Evolutionary conservation across 208 protist genomes (phyloP), one percentile per base, ranked within the genome.

Genomic region (Leishmania turanica): DNA sequence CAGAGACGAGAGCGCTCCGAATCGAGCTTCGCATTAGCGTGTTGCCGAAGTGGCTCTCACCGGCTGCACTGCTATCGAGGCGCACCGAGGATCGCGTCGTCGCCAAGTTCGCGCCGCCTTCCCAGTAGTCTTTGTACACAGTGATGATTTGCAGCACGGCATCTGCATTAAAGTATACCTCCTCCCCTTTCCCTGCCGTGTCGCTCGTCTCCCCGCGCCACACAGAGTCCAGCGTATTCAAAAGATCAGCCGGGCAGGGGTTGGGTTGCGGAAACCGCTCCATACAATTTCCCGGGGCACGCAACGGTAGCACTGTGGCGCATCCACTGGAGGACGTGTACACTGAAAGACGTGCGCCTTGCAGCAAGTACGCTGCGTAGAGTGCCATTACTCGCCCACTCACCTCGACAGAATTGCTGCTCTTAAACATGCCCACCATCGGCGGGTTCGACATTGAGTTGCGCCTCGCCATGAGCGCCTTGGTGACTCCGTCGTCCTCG

Each of bases 161-260:
- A 83, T 95, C 91, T 37, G 82, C 81, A 37, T 78, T 92, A 78
- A 95, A 91, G 51, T 84, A 86, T n/a, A 92, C 85, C 58, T 83
- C 78, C 45, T 75, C 51, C 9, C 81, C 87, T 19, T 69, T 79
- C 53, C 74, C 77, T 34, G 82, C 54, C 27, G 78, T 69, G 21
- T 85, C 84, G 49, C 80, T 84, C 77, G 86, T 85, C 51, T 80
- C 82, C 11, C 83, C 89, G 31, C 83, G 88, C 92, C 94, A 97
- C 62, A 96, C 91, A 24, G 91, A 92, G 71, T 95, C 89, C 24
- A 97, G 84, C 72, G 91, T 90, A 49, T 92, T 90, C n/a, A 95
- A 85, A 37, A 97, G 83, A 49, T 92, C 80, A 19, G 70, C 65
- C 24, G 94, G 91, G 72, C 91, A 96, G n/a, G 91, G 91, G 74